phyloP scores from a whole-genome alignment of 2,329 filamentous ascomycete genomes.

The Monosporascus sp. region DNA sequence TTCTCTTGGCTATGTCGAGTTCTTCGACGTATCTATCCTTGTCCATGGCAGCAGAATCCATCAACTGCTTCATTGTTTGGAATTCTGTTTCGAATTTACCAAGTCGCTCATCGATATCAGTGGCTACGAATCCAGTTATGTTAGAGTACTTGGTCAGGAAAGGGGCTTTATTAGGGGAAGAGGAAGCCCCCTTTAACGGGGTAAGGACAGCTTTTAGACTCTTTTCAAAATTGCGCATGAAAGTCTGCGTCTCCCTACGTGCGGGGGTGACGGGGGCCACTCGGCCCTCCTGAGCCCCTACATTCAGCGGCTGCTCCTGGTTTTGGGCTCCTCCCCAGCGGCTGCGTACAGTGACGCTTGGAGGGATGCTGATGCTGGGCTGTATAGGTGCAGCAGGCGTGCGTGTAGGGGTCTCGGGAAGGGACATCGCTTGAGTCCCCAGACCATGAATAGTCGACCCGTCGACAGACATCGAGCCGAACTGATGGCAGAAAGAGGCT shows the following conservation, averaged over 20 bases:
- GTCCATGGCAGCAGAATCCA: slow-evolving; percentile 64
- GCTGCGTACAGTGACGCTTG: slow-evolving; percentile 22
- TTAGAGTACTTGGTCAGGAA: slow-evolving; percentile 75
- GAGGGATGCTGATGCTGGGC: slow-evolving; percentile 11
- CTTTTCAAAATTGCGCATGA: slow-evolving; percentile 23
- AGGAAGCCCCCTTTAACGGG: slow-evolving; percentile 30
- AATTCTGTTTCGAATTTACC: slow-evolving; percentile 73
- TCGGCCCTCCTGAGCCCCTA: slow-evolving; percentile 11
- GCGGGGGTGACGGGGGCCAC: slow-evolving; percentile 30
- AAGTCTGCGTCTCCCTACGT: slow-evolving; percentile 13
- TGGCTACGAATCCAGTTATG: slow-evolving; percentile 59
- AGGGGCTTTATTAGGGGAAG: slow-evolving; percentile 39
- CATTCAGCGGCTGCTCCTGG: slow-evolving; percentile 3
- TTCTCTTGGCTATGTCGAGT: slow-evolving; percentile 67
- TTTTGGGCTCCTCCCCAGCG: slow-evolving; percentile 1
- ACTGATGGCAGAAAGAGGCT: slow-evolving; percentile 37
- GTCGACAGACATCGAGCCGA: slow-evolving; percentile 36
- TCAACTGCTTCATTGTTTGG: slow-evolving; percentile 64
- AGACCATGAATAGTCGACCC: slow-evolving; percentile 22
- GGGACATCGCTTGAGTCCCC: slow-evolving; percentile 45
- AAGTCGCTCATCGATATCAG: slow-evolving; percentile 75
- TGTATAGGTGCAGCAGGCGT: background rate
- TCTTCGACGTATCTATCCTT: slow-evolving; percentile 68
- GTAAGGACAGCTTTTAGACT: slow-evolving; percentile 29
- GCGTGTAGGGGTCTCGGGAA: slow-evolving; percentile 19